Evolutionary conservation across 257 asterid genomes (phyloP).

Genomic region (Ballota nigra): DNA sequence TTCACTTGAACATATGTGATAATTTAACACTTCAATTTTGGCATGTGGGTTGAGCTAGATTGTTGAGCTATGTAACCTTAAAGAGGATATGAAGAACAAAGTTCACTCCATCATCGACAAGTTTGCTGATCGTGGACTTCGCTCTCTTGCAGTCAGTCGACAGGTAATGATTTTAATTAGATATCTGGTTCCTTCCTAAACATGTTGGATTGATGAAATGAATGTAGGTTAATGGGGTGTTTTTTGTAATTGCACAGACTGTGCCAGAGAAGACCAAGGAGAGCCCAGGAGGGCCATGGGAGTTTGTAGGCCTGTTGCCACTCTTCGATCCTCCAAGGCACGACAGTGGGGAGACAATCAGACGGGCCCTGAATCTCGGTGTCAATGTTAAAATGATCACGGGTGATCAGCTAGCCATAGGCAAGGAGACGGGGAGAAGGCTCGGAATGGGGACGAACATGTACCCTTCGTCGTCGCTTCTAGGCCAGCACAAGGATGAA

Average conservation of each 20-base stretch:
- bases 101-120: slow-evolving; percentile 47
- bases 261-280: slow-evolving; percentile 71
- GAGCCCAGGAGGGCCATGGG: slow-evolving; percentile 68
- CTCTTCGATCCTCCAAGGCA: slow-evolving; percentile 86
- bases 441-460: slow-evolving; percentile 67
- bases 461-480: slow-evolving; percentile 64
- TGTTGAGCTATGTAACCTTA: slow-evolving; percentile 43
- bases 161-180: slow-evolving; percentile 34
- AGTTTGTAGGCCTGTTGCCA: slow-evolving; percentile 66
- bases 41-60: slow-evolving; percentile 24
- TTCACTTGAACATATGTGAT: too few relatives aligned
- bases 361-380: slow-evolving; percentile 65
- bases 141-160: slow-evolving; percentile 48
- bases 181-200: background rate
- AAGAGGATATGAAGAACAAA: slow-evolving; percentile 36
- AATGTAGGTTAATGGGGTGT: background rate
- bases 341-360: slow-evolving; percentile 80
- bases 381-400: slow-evolving; percentile 89
- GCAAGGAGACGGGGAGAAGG: slow-evolving; percentile 58
- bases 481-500: slow-evolving; percentile 58
- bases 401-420: slow-evolving; percentile 65
- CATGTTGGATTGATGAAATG: too few relatives aligned
- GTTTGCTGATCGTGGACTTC: slow-evolving; percentile 66
- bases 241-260: slow-evolving; percentile 21
- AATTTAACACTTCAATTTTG: too few relatives aligned